Conservation (phyloP, 768 basidiomycete genomes). For the Daedaleopsis sinensis region DNA sequence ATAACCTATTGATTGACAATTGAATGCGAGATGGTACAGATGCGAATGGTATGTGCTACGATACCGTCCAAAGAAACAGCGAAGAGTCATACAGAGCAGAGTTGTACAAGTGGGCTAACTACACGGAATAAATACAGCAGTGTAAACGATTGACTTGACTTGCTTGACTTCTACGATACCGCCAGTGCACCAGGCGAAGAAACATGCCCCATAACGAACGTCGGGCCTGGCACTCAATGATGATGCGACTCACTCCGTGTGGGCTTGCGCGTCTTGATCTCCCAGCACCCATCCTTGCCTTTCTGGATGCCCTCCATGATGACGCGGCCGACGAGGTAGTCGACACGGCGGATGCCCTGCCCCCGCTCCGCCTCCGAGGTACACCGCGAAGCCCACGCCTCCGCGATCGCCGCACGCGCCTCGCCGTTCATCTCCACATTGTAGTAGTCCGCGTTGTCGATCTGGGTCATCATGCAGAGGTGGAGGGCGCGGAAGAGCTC, state of each 20-base stretch:
- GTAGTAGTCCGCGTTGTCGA: slow-evolving; percentile 56
- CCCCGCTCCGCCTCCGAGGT: slow-evolving; percentile 34
- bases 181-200: neutral
- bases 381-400: slow-evolving; percentile 51
- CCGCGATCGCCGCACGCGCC: slow-evolving; percentile 46
- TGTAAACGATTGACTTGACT: neutral
- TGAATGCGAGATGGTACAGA: neutral
- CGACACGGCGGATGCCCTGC: slow-evolving; percentile 57
- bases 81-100: neutral
- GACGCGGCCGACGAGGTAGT: slow-evolving; percentile 58
- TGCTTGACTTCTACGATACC: neutral
- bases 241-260: neutral
- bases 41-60: neutral
- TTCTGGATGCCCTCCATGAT: slow-evolving; percentile 57
- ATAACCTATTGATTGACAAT: neutral
- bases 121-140: neutral
- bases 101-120: neutral
- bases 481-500: slow-evolving; percentile 57
- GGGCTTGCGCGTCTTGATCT: slow-evolving; percentile 53
- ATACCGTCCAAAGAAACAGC: neutral
- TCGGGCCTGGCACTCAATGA: neutral
- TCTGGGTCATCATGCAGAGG: slow-evolving; percentile 44
- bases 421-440: slow-evolving; percentile 55
- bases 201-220: neutral
- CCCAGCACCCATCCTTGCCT: slow-evolving; percentile 63